Evolutionary conservation across 1,284 basidiomycete species (phyloP).

Genomic region (Irpex rosettiformis): DNA sequence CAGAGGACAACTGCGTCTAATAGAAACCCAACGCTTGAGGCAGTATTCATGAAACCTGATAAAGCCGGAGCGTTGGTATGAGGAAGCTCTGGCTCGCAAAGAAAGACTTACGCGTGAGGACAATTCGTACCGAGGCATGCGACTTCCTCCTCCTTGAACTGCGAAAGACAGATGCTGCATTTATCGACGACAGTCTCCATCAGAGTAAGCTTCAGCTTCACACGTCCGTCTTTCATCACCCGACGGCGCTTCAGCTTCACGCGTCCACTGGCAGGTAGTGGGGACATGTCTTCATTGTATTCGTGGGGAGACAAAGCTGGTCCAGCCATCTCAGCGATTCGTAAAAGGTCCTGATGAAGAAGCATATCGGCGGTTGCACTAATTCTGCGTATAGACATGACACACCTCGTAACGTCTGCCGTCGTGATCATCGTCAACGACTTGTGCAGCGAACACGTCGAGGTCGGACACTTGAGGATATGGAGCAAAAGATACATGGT

Average conservation of each 20-base stretch:
- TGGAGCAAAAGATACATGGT: constrained; percentile 11
- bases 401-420: constrained; percentile 58
- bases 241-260: constrained; percentile 68
- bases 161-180: constrained; percentile 77
- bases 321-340: constrained; percentile 62
- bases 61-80: not conserved
- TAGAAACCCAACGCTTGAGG: constrained; percentile 49
- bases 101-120: constrained; percentile 55
- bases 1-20: constrained; percentile 51
- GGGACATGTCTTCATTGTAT: constrained; percentile 10
- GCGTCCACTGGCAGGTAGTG: constrained; percentile 47
- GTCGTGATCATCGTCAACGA: constrained; percentile 40
- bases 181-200: constrained; percentile 73
- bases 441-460: constrained; percentile 52
- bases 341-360: constrained; percentile 47
- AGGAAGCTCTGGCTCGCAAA: too few relatives aligned
- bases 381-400: constrained; percentile 22
- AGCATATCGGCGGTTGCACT: not conserved
- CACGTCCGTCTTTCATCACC: constrained; percentile 64
- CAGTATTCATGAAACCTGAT: constrained; percentile 54
- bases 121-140: constrained; percentile 63
- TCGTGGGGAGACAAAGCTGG: constrained; percentile 36
- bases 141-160: constrained; percentile 65
- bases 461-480: constrained; percentile 54
- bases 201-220: constrained; percentile 74